Percentiles rank a stretch among this genome's conserved stretches.
phyloP scores from a whole-genome alignment of 2,329 filamentous ascomycete species.

The Colletotrichum agaves region DNA sequence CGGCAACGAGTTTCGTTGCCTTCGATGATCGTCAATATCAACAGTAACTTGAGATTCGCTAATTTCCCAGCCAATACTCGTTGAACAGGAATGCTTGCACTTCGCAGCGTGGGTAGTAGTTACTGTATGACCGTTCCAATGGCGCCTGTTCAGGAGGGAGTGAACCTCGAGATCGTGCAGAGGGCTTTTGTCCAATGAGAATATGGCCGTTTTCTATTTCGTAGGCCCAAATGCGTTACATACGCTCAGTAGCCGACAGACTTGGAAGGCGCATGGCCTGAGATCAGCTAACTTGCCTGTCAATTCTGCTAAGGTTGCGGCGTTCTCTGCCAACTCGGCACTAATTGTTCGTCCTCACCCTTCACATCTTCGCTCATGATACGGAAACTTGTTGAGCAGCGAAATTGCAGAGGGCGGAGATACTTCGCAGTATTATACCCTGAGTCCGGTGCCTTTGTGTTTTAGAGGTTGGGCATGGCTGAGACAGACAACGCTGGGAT shows the following conservation, averaged over 20 bases:
- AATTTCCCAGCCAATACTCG: not conserved
- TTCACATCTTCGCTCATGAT: not conserved
- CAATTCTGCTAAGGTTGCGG: not conserved
- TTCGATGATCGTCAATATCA: not conserved
- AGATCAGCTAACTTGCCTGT: conserved; percentile 2
- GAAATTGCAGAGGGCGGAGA: not conserved
- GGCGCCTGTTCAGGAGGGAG: not conserved
- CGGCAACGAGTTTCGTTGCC: not conserved
- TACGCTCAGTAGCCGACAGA: not conserved
- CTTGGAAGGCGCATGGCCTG: not conserved
- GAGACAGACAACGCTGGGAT: not conserved
- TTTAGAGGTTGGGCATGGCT: not conserved
- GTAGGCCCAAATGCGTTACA: not conserved
- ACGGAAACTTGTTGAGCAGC: not conserved
- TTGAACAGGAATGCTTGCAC: not conserved
- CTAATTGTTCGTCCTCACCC: not conserved
- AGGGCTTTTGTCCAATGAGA: not conserved
- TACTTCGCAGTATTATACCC: not conserved
- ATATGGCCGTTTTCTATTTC: not conserved
- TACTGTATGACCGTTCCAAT: not conserved
- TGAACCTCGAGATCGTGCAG: not conserved
- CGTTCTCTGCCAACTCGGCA: not conserved
- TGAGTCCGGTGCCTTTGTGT: not conserved
- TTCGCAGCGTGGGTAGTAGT: not conserved
- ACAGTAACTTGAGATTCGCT: not conserved